Percentiles rank a stretch among this genome's conserved stretches.
Evolutionary conservation across 2,329 filamentous ascomycete species (phyloP).

Genomic region (Graphium sp.): DNA sequence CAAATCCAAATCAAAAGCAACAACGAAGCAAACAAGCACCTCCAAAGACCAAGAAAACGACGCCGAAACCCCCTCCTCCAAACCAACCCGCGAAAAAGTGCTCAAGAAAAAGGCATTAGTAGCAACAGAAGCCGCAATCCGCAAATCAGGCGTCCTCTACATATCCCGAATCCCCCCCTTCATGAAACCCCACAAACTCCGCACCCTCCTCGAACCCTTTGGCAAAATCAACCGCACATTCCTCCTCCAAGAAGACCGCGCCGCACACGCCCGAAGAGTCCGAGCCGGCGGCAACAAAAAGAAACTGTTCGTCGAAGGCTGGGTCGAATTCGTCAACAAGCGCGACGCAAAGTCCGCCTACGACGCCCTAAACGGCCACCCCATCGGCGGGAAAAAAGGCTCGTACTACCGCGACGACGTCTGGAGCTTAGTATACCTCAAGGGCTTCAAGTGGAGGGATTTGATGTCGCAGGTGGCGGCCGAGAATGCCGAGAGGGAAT

Average conservation of each 20-base stretch:
- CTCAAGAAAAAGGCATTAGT: constrained; percentile 53
- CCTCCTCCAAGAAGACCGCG: constrained; percentile 58
- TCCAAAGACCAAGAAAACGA: constrained; percentile 18
- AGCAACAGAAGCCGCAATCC: constrained; percentile 43
- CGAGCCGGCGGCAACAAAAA: constrained; percentile 69
- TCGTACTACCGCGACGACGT: constrained; percentile 73
- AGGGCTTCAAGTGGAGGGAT: constrained; percentile 68
- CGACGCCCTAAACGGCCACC: constrained; percentile 60
- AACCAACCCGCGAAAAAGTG: constrained; percentile 4
- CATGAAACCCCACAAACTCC: constrained; percentile 70
- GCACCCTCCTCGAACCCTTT: constrained; percentile 58
- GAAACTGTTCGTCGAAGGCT: constrained; percentile 66
- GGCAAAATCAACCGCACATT: constrained; percentile 65
- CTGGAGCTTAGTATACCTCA: constrained; percentile 70
- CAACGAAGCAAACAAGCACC: constrained; percentile 9
- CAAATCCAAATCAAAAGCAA: constrained; percentile 8
- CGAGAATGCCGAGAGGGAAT: constrained; percentile 65
- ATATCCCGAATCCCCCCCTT: constrained; percentile 73
- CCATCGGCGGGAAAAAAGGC: constrained; percentile 71
- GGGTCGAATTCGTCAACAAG: constrained; percentile 70
- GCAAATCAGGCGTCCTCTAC: constrained; percentile 67
- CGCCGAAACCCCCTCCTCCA: constrained; percentile 13
- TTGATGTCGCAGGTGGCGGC: constrained; percentile 63
- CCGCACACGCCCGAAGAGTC: constrained; percentile 48
- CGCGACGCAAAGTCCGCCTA: constrained; percentile 61